A percentile compares a stretch with the other conserved stretches of the same genome.
Conservation (phyloP, 306 rosid genomes). For the Trifolium fragiferum region DNA sequence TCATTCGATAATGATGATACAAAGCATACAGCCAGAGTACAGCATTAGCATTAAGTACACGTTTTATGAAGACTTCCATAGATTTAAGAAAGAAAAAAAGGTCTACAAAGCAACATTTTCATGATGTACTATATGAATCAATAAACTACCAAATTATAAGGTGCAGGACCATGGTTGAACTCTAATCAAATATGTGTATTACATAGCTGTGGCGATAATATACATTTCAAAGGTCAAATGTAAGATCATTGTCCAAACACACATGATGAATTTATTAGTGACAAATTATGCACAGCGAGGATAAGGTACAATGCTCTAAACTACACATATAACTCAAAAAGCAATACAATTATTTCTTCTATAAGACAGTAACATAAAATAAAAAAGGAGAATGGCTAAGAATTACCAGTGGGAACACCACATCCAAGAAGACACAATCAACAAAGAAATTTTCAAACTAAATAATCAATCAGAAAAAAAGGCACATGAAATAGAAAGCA, state of each 20-base stretch:
- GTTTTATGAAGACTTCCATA: neutral
- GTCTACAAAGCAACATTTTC: neutral
- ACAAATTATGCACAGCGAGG: neutral
- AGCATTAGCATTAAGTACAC: neutral
- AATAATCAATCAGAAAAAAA: too few relatives aligned
- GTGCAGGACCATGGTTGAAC: neutral
- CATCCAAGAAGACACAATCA: slow-evolving; percentile 98
- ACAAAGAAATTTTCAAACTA: too few relatives aligned
- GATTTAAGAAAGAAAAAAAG: neutral
- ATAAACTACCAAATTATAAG: slow-evolving; percentile 16
- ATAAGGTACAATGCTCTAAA: neutral
- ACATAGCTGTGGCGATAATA: neutral
- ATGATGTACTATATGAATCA: neutral
- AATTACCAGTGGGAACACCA: slow-evolving; percentile 74
- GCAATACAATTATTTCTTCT: neutral
- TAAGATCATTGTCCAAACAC: slow-evolving; percentile 17
- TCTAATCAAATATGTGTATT: slow-evolving; percentile 1
- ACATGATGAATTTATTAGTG: slow-evolving; percentile 8
- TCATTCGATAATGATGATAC: slow-evolving; percentile 26
- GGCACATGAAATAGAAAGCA: too few relatives aligned
- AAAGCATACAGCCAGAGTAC: neutral
- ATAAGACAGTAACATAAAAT: neutral
- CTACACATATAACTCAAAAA: neutral
- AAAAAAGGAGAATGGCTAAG: neutral
- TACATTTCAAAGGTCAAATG: slow-evolving; percentile 1